Evolutionary conservation across 2,329 filamentous ascomycete genomes (phyloP), one percentile per base, ranked within the genome.

Genomic region (Fusarium sp.): DNA sequence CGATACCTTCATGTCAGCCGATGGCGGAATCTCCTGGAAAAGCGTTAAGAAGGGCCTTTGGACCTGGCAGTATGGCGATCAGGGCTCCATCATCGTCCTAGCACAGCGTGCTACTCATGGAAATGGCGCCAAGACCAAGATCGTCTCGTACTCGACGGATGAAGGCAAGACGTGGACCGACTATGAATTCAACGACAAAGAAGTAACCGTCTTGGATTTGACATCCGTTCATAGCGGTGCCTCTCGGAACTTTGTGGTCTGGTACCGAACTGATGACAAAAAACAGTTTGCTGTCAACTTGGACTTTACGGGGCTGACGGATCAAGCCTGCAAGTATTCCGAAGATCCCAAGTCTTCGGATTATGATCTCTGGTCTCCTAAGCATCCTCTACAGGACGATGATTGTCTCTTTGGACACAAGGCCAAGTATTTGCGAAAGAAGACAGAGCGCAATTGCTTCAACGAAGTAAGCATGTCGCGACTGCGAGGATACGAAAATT

Each of bases 41-140:
- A 86, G 88, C 55, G 87, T 94, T 59, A 94, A 91, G 77, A 93
- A 96, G 76, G 96, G 95, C 6, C 85, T 84, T 32, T 97, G 93
- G 81, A 89, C 90, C 70, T 99, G 93, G 92, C 92, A 96, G 71
- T 97, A 92, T 73, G 96, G 95, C 55, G 96, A 99, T 69, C 92
- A 97, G 74, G 95, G 95, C 25, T 95, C 92, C 6, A 89, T 98
- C 68, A 87, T 98, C 60, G 92, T 96, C 37, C 88, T 99, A 44
- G 93, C 94, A 19, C 85, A 90, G 70, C 87, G 92, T 53, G 82
- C 84, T 13, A 83, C 83, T 48, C 81, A 85, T 47, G 92, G 90
- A 5, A 89, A 89, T 63, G 77, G 81, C 1, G 78, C 93, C 48
- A 86, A 84, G 71, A 91, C 89, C 3, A 86, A 91, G 49, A 78